A percentile compares a stretch with the other conserved stretches of the same genome.
These are phyloP conservation scores for Vitis hybrid DNA, from an alignment of 177 flowering plant genomes.

Conservation along the genomic window DNA sequence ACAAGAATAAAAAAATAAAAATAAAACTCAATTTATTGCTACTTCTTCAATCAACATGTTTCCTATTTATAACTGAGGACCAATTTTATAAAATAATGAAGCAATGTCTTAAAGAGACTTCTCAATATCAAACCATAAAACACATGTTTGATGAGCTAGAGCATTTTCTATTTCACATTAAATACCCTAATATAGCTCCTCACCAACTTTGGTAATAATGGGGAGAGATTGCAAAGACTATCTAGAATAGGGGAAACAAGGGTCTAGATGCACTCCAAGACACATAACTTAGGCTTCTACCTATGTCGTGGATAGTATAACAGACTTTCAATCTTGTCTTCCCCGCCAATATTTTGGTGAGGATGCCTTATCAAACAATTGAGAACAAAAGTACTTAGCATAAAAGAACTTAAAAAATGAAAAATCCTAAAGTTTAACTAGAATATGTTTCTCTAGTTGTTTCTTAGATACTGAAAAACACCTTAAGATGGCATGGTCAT, in stretches of 20 bases:
- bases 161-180: constrained; percentile 67
- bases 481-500: no score
- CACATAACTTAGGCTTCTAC: no score
- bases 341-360: no score
- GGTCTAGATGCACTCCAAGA: no score
- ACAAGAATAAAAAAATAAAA: no score
- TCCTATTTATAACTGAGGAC: constrained; percentile 21
- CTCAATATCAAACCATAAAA: constrained; percentile 74
- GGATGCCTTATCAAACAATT: neutral
- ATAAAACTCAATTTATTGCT: neutral
- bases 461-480: no score
- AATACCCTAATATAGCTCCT: neutral
- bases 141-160: constrained; percentile 80
- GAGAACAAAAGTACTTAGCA: neutral
- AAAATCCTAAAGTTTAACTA: no score
- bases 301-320: no score
- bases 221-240: neutral
- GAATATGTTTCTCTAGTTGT: no score
- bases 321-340: no score
- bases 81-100: constrained; percentile 66
- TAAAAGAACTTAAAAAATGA: neutral
- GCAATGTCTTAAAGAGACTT: constrained; percentile 80
- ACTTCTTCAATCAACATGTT: constrained; percentile 47
- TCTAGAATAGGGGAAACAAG: neutral
- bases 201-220: neutral